Percentiles rank a stretch among this genome's conserved stretches.
phyloP scores from a whole-genome alignment of 805 yeast species.

The Sugiyamaella floridensis region DNA sequence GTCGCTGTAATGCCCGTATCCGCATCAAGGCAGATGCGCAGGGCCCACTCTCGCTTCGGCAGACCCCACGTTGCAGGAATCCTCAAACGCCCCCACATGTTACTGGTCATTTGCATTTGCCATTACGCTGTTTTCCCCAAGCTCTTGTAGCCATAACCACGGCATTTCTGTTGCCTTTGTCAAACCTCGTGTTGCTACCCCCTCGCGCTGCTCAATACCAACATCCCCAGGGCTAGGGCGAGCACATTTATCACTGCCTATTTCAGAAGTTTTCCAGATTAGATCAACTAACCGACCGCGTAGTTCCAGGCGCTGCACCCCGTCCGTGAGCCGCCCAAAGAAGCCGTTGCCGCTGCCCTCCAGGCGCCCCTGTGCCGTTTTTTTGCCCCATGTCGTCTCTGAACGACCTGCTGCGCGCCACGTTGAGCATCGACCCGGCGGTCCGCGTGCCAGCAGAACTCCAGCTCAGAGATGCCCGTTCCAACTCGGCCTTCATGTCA shows the following conservation, averaged over 20 bases:
- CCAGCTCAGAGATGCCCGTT: constrained; percentile 48
- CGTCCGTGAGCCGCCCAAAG: not conserved
- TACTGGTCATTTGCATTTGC: too few relatives aligned
- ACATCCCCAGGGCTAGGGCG: not conserved
- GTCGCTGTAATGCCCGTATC: not conserved
- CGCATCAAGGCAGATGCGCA: not conserved
- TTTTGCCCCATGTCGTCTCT: not conserved
- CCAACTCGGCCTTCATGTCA: constrained; percentile 61
- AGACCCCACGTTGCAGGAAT: too few relatives aligned
- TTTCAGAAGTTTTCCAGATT: not conserved
- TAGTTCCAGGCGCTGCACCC: not conserved
- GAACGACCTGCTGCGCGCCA: constrained; percentile 30
- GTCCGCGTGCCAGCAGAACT: constrained; percentile 63
- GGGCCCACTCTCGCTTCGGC: too few relatives aligned
- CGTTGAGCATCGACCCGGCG: constrained; percentile 57
- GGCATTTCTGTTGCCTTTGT: too few relatives aligned
- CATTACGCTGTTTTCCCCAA: not conserved
- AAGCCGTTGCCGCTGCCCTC: not conserved
- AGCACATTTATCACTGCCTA: not conserved
- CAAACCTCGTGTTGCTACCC: too few relatives aligned
- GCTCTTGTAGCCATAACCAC: too few relatives aligned
- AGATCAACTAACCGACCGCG: not conserved
- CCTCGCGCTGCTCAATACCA: too few relatives aligned
- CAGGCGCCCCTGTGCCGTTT: too few relatives aligned
- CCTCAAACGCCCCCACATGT: too few relatives aligned